Evolutionary conservation across 108 stramenopile genomes (phyloP).

Genomic region (Aurantiochytrium sp.): DNA sequence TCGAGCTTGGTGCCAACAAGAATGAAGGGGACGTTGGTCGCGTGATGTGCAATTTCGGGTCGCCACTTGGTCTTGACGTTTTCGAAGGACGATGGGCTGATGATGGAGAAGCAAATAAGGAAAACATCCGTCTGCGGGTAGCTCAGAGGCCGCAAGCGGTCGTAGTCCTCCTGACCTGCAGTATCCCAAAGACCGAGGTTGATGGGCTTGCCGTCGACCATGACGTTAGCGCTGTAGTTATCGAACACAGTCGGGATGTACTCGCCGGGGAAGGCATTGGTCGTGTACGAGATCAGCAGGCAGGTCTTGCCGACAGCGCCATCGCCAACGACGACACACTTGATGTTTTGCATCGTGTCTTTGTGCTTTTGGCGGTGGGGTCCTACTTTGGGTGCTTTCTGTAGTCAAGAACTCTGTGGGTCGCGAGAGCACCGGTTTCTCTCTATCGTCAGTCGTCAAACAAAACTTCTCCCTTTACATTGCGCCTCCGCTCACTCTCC

Average conservation of each 20-base stretch:
- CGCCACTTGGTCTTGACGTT: conserved; percentile 57
- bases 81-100: conserved; percentile 40
- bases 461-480: no score
- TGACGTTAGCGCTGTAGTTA: conserved; percentile 21
- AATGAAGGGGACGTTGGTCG: conserved; percentile 53
- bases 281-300: conserved; percentile 61
- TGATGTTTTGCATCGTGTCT: conserved; percentile 31
- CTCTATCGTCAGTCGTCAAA: no score
- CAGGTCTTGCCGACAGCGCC: conserved; percentile 60
- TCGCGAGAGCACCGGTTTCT: no score
- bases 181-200: conserved; percentile 65
- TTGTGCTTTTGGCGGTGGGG: no score
- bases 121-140: conserved; percentile 65
- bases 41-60: conserved; percentile 50
- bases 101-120: conserved; percentile 55
- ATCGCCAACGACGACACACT: conserved; percentile 18
- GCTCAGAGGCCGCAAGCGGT: conserved; percentile 52
- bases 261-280: conserved; percentile 62
- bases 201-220: conserved; percentile 50
- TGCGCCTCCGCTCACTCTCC: no score
- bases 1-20: conserved; percentile 58
- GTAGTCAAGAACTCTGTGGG: no score
- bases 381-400: no score
- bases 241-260: conserved; percentile 63
- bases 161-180: conserved; percentile 62